These are phyloP conservation scores for Suillus clintonianus DNA, from an alignment of 768 basidiomycete species.

Conservation along the genomic window DNA sequence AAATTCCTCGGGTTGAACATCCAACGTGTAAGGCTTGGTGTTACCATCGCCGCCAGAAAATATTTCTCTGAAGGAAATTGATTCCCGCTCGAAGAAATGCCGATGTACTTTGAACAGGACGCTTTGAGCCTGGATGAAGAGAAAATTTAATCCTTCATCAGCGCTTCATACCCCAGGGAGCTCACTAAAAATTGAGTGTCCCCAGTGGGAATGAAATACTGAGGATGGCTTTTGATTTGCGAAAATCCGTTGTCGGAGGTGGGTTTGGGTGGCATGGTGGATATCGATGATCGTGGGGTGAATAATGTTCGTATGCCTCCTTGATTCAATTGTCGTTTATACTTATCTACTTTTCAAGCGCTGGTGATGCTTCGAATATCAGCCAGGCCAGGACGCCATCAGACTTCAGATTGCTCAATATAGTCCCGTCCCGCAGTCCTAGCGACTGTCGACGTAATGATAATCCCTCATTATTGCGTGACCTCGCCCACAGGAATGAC, in stretches of 20 bases:
- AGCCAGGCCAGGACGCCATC: background rate
- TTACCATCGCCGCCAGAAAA: constrained; percentile 15
- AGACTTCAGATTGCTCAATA: background rate
- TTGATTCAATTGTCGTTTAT: too few species aligned
- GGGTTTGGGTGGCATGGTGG: background rate
- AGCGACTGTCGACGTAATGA: background rate
- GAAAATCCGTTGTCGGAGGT: constrained; percentile 11
- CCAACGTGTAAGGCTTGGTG: constrained; percentile 11
- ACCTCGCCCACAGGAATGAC: background rate
- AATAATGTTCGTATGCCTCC: background rate
- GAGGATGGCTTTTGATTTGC: constrained; percentile 23
- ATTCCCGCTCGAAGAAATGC: constrained; percentile 39
- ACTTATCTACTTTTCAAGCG: background rate
- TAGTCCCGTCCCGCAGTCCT: background rate
- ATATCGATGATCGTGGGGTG: background rate
- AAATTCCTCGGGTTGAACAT: constrained; percentile 41
- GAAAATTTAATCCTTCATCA: background rate
- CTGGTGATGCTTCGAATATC: background rate
- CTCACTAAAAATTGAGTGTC: constrained; percentile 57
- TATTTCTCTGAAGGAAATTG: constrained; percentile 26
- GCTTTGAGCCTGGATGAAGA: constrained; percentile 32
- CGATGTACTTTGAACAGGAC: constrained; percentile 36
- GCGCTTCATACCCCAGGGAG: background rate
- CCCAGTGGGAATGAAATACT: constrained; percentile 56
- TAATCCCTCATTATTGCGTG: background rate